Conservation (phyloP, 192 early-diverging fungal genomes). For the Pilobolus umbonatus region DNA sequence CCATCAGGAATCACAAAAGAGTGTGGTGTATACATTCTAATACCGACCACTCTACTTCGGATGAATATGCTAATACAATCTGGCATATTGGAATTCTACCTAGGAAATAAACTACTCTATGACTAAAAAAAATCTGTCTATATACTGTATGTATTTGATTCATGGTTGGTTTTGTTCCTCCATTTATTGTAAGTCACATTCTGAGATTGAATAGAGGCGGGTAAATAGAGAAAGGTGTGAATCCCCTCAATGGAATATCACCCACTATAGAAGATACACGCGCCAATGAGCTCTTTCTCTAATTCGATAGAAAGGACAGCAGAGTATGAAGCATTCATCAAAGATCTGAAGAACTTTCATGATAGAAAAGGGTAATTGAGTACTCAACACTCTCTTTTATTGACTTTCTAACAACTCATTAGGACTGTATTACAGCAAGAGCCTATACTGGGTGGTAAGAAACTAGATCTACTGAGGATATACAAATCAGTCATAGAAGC, state of each 20-base stretch:
- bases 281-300: background rate
- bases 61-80: background rate
- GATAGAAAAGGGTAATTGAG: constrained; percentile 52
- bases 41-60: background rate
- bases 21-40: constrained; percentile 28
- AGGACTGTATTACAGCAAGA: constrained; percentile 54
- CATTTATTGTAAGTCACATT: background rate
- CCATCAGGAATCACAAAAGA: constrained; percentile 20
- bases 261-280: background rate
- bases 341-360: constrained; percentile 64
- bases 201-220: too few relatives aligned
- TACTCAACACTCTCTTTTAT: too few relatives aligned
- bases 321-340: constrained; percentile 70
- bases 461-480: constrained; percentile 61
- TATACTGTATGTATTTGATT: too few relatives aligned
- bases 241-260: background rate
- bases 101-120: constrained; percentile 7
- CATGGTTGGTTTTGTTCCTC: too few relatives aligned
- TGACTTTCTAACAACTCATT: background rate
- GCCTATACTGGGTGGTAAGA: constrained; percentile 74
- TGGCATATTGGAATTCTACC: constrained; percentile 36
- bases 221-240: too few relatives aligned
- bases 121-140: background rate
- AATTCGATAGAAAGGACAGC: constrained; percentile 53
- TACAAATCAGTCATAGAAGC: constrained; percentile 57